phyloP scores from a whole-genome alignment of 164 flowering plant species.

The Tetrastigma voinierianum region DNA sequence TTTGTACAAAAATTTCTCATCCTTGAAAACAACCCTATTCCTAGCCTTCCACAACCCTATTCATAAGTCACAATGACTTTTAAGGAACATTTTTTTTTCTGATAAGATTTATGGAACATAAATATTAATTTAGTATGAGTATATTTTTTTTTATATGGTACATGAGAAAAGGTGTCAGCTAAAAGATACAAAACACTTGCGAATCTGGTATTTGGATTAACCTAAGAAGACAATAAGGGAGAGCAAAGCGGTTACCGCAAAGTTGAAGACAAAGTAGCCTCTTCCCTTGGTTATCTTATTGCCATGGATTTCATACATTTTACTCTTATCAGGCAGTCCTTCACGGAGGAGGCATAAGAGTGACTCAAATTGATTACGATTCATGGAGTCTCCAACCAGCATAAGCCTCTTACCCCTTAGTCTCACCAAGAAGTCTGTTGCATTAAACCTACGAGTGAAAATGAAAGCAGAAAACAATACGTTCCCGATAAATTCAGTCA shows the following conservation, averaged over 20 bases:
- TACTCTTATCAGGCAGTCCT: slow-evolving; percentile 67
- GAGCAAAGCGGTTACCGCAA: slow-evolving; percentile 44
- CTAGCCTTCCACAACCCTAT: too few species aligned
- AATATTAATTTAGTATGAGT: too few species aligned
- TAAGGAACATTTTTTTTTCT: too few species aligned
- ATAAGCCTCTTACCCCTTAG: slow-evolving; percentile 83
- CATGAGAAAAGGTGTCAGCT: not conserved
- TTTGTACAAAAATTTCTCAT: too few species aligned
- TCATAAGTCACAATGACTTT: too few species aligned
- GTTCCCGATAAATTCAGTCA: not conserved
- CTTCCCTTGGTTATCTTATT: slow-evolving; percentile 85
- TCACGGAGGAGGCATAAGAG: slow-evolving; percentile 79
- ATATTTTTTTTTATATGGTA: too few species aligned
- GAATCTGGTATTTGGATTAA: not conserved
- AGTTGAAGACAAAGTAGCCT: slow-evolving; percentile 78
- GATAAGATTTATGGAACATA: too few species aligned
- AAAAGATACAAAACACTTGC: not conserved
- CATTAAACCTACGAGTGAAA: slow-evolving; percentile 66
- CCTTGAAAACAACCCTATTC: too few species aligned
- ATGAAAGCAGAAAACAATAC: slow-evolving; percentile 5
- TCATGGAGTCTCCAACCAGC: slow-evolving; percentile 97
- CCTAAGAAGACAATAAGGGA: not conserved
- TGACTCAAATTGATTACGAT: slow-evolving; percentile 94
- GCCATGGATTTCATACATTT: slow-evolving; percentile 81
- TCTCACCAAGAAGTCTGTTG: slow-evolving; percentile 79